These are phyloP conservation scores for Talaromyces proteolyticus DNA, from an alignment of 495 filamentous ascomycete species.

Conservation along the genomic window DNA sequence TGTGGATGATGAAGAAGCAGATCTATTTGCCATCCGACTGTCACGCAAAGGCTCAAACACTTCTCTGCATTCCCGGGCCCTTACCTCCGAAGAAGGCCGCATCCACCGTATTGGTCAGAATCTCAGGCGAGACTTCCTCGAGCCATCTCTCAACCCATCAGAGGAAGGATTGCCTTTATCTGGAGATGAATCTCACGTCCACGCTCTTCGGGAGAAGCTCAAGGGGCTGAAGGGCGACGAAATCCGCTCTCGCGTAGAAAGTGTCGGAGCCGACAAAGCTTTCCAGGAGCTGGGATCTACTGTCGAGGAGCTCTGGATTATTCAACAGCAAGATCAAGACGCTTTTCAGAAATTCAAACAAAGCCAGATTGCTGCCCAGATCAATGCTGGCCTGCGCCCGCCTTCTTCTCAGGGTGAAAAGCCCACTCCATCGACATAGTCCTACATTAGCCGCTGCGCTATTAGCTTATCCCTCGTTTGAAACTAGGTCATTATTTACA, in stretches of 20 bases:
- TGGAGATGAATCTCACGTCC: conserved; percentile 50
- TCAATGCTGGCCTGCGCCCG: conserved; percentile 40
- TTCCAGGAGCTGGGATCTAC: conserved; percentile 54
- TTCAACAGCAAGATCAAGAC: conserved; percentile 51
- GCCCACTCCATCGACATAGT: too few species aligned
- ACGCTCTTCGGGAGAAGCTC: conserved; percentile 52
- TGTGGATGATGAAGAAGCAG: conserved; percentile 43
- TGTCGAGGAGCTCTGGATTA: conserved; percentile 43
- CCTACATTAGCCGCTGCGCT: too few species aligned
- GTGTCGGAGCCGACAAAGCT: conserved; percentile 49
- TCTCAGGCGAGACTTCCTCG: conserved; percentile 64
- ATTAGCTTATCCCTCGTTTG: too few species aligned
- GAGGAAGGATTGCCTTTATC: conserved; percentile 29
- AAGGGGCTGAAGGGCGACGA: conserved; percentile 58
- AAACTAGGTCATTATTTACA: too few species aligned
- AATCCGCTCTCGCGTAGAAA: conserved; percentile 46
- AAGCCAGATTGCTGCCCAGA: conserved; percentile 59
- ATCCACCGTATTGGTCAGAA: conserved; percentile 80
- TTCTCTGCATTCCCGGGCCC: conserved; percentile 69
- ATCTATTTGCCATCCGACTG: conserved; percentile 42
- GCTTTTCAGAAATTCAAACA: conserved; percentile 61
- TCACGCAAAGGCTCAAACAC: conserved; percentile 73
- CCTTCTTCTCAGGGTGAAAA: conserved; percentile 1
- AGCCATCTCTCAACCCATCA: conserved; percentile 30
- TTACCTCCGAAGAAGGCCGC: conserved; percentile 84